Evolutionary conservation across 2,329 filamentous ascomycete species (phyloP), one percentile per base, ranked within the genome.

Genomic region (Aspergillus brasiliensis): DNA sequence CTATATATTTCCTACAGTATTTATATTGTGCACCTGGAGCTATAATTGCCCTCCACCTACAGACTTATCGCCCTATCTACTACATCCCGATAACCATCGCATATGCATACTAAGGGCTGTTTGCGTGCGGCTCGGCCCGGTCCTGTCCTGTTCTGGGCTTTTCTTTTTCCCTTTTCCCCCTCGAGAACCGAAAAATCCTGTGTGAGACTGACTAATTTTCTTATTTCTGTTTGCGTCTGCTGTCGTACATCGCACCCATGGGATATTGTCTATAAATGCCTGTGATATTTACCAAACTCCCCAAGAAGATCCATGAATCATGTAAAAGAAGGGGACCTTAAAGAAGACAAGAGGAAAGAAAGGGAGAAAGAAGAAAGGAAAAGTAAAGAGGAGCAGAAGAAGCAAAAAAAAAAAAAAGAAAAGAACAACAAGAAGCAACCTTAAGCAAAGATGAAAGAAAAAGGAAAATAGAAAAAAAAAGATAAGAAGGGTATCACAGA

Each of bases 401-500:
- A 53, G 34, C 56, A 62, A 56, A 25, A 60, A 51, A 27, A 48
- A 52, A 57, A 42, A 59, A 15, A 34, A 17, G 37, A 46, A 15
- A 44, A 40, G 5, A 31, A 54, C 15, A 27, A 11, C 51, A 57
- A 58, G 49, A 58, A 53, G 34, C 56, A 62, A 57, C 58, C 31
- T 58, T 11, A 64, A 54, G 58, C 60, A 57, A 63, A 48, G 54
- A 57, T n/a, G n/a, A n/a, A n/a, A 59, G 62, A 59, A 58, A 64
- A 49, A 47, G 56, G 49, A 60, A 31, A 49, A 13, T 38, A 53
- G 58, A 61, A 52, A 48, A 37, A 61, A 60, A 60, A 56, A 60
- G 55, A 61, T 57, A 51, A 56, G 57, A 67, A 65, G 74, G 76
- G 74, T 78, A 79, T 80, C 76, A 91, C 76, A 91, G 81, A 77